These are phyloP conservation scores for Anaeramoeba ignava DNA, from an alignment of 78 protist species.

Conservation along the genomic window DNA sequence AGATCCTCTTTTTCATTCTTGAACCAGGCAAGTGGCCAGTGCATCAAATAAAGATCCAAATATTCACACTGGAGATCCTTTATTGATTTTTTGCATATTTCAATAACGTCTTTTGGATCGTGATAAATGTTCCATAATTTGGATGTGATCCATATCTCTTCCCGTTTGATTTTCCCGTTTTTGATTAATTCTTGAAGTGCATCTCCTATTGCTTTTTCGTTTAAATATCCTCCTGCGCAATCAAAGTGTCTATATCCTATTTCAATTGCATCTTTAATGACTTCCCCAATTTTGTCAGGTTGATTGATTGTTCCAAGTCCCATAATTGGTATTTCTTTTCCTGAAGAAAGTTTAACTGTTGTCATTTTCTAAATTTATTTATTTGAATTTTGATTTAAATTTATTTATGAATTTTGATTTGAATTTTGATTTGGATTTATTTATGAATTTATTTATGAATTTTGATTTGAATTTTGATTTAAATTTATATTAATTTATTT, in stretches of 20 bases:
- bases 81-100: neutral
- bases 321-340: no score
- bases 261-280: constrained; percentile 2
- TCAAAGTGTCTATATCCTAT: constrained; percentile 49
- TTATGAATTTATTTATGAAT: no score
- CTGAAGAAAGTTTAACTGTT: no score
- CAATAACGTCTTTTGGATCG: neutral
- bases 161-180: neutral
- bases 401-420: no score
- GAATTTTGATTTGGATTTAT: no score
- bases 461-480: no score
- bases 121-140: neutral
- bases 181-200: constrained; percentile 12
- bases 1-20: neutral
- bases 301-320: neutral
- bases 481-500: no score
- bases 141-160: neutral
- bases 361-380: no score
- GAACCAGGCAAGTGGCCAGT: neutral
- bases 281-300: neutral
- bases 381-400: no score
- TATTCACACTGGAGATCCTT: neutral
- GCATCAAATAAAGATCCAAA: neutral
- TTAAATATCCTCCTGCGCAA: constrained; percentile 35
- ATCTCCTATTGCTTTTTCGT: constrained; percentile 35